These are phyloP conservation scores for Hirsutella minnesotensis DNA, from an alignment of 2,329 filamentous ascomycete genomes.

Conservation along the genomic window DNA sequence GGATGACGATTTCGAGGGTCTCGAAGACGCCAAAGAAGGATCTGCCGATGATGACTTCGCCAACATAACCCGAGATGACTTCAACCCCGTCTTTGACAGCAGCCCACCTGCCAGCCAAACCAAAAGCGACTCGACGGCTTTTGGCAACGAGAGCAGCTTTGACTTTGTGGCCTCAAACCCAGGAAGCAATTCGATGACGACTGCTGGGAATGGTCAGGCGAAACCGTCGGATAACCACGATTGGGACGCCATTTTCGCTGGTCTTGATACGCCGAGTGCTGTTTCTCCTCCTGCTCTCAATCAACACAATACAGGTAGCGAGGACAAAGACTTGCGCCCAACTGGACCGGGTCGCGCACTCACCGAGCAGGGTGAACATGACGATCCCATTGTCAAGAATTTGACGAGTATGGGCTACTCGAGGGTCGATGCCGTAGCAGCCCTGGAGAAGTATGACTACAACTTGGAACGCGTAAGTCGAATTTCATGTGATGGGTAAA, in stretches of 20 bases:
- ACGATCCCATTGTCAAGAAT: constrained; percentile 84
- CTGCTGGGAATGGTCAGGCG: constrained; percentile 25
- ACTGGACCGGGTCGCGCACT: constrained; percentile 48
- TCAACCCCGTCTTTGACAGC: constrained; percentile 73
- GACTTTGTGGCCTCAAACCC: constrained; percentile 39
- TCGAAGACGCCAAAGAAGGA: constrained; percentile 75
- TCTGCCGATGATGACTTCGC: constrained; percentile 70
- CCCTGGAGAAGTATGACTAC: constrained; percentile 91
- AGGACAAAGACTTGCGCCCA: constrained; percentile 14
- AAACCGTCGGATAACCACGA: constrained; percentile 51
- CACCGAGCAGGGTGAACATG: constrained; percentile 64
- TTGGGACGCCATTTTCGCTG: constrained; percentile 91
- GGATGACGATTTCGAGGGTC: constrained; percentile 69
- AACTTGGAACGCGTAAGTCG: constrained; percentile 82
- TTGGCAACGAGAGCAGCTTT: constrained; percentile 44
- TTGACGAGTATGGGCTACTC: constrained; percentile 83
- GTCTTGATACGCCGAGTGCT: constrained; percentile 48
- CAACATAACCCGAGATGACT: constrained; percentile 63
- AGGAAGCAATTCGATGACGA: constrained; percentile 19
- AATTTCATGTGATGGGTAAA: neutral
- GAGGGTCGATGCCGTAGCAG: constrained; percentile 59
- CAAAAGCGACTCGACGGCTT: constrained; percentile 41
- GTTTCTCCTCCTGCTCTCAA: constrained; percentile 11
- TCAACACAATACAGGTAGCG: constrained; percentile 1
- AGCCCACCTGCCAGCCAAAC: constrained; percentile 41